Base-by-base conservation (phyloP, 2,329 filamentous ascomycete genomes). In the Neonectria neomacrospora region DNA sequence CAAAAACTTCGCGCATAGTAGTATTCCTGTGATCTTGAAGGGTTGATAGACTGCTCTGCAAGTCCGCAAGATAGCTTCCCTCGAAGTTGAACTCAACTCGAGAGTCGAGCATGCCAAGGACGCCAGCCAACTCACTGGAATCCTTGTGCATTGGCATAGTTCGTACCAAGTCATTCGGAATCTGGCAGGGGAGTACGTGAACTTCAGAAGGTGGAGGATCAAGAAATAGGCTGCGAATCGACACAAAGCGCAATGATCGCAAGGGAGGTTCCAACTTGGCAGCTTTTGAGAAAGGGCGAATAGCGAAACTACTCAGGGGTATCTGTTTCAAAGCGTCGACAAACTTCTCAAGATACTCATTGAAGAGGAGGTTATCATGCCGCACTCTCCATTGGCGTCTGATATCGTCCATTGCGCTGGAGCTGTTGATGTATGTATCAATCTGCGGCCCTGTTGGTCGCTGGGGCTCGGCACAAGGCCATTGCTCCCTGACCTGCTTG, bases 351-450 rank as follows among this genome's bases (percentile, higher is more conserved):
- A 69, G 47, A 39, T 69, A 62, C 3, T 12, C 14, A 9, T 64
- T 56, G 53, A 65, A 66, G 1, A 26, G 26, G 10, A 47, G 23
- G 7, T 72, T 72, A 2, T 48, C 16, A 14, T 51, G 54, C 65
- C 67, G 68, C 0, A 12, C 12, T 4, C 12, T 42, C 67, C 63
- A 70, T 9, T n/a, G 37, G 1, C 30, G 23, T 9, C 14, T 0
- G 1, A 55, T 34, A 0, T 6, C 39, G 2, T 16, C 18, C 58
- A 67, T 59, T 3, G 67, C 66, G 5, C 22, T 12, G 0, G 28
- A 1, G 1, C 55, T 28, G 3, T 57, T 22, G 0, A 71, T 57
- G 22, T 69, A 68, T 1, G 34, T 58, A 3, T 44, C 9, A 3
- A 64, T 23, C 1, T 52, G 10, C 0, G 28, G 30, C 8, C 32